phyloP scores from a whole-genome alignment of 2,329 filamentous ascomycete species.

The Aureobasidium leucospermi region DNA sequence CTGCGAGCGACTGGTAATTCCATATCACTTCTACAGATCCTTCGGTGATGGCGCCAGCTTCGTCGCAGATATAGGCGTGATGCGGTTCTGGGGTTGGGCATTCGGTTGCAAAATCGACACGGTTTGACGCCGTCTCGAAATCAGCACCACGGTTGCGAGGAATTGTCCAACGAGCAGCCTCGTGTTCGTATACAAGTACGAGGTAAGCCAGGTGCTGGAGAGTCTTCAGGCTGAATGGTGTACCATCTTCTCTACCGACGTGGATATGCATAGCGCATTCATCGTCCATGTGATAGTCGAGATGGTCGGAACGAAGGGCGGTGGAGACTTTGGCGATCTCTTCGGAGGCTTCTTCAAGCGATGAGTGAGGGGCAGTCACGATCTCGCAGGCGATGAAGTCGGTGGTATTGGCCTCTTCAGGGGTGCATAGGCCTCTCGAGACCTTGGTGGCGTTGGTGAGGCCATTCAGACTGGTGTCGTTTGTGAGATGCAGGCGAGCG shows the following conservation, averaged over 20 bases:
- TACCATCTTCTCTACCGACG: constrained; percentile 18
- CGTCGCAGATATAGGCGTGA: constrained; percentile 9
- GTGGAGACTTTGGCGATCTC: not conserved
- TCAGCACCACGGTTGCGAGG: constrained; percentile 15
- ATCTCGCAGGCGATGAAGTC: constrained; percentile 5
- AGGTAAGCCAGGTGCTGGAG: constrained; percentile 21
- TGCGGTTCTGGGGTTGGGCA: not conserved
- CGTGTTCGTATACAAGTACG: constrained; percentile 19
- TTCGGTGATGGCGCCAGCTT: not conserved
- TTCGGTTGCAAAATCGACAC: constrained; percentile 13
- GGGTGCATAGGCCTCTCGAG: not conserved
- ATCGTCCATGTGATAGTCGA: constrained; percentile 13
- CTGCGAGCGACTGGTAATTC: constrained; percentile 7
- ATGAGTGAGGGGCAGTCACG: constrained; percentile 1
- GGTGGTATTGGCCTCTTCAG: not conserved
- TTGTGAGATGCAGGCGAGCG: not conserved
- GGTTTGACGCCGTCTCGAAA: constrained; percentile 15
- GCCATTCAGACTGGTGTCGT: constrained; percentile 2
- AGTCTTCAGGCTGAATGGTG: constrained; percentile 15
- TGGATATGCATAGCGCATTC: constrained; percentile 22
- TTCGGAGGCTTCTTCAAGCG: not conserved
- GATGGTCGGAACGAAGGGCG: not conserved
- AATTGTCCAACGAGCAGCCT: constrained; percentile 15
- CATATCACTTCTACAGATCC: not conserved
- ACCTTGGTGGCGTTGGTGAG: not conserved